A percentile compares a stretch with the other conserved stretches of the same genome.
phyloP scores from a whole-genome alignment of 2,329 filamentous ascomycete species.

The Fusarium algeriense region DNA sequence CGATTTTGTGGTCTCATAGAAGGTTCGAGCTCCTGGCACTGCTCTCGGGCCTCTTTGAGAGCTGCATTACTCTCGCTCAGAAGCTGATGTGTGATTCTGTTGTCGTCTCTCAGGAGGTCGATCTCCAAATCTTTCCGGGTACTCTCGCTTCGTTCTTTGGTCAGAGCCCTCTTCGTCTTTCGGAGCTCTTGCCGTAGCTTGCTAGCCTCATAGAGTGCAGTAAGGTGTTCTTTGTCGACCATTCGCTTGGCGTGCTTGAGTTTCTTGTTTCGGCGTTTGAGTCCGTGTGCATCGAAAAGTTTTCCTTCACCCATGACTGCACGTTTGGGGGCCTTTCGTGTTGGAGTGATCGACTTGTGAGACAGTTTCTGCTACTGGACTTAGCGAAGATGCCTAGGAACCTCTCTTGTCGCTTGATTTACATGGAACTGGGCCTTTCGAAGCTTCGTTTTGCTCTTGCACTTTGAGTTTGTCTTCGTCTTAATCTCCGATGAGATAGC shows the following conservation, averaged over 20 bases:
- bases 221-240: not conserved
- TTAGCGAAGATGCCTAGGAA: rapidly evolving
- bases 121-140: not conserved
- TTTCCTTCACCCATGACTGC: not conserved
- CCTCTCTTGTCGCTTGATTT: rapidly evolving
- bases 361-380: not conserved
- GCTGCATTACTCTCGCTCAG: rapidly evolving
- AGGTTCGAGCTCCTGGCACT: not conserved
- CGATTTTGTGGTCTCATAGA: too few relatives aligned
- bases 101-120: not conserved
- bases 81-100: rapidly evolving
- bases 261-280: not conserved
- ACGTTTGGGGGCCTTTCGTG: not conserved
- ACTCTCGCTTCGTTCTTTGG: not conserved
- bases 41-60: not conserved
- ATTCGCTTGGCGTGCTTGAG: not conserved
- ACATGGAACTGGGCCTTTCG: rapidly evolving
- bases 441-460: rapidly evolving
- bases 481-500: too few relatives aligned
- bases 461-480: not conserved
- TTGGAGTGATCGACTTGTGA: not conserved
- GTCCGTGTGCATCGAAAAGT: too few relatives aligned
- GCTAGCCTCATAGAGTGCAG: not conserved
- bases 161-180: not conserved
- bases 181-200: not conserved